These are phyloP conservation scores for Sarocladiaceae sp. DNA, from an alignment of 2,329 filamentous ascomycete genomes.

Conservation along the genomic window DNA sequence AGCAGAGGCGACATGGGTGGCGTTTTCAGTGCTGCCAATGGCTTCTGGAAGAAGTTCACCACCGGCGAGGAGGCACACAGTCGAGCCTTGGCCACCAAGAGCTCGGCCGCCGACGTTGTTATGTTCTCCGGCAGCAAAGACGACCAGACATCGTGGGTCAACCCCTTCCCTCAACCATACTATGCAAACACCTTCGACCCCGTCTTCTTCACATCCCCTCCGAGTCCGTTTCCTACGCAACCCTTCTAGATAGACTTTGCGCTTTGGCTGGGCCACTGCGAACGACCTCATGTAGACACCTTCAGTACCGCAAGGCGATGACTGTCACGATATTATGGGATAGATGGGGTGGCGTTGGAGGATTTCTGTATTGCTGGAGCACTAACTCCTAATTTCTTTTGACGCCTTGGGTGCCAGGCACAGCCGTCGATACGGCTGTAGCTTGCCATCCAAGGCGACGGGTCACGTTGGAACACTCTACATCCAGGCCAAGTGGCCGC, in stretches of 20 bases:
- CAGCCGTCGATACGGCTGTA: slow-evolving; percentile 24
- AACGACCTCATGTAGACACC: not conserved
- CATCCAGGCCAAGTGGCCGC: slow-evolving; percentile 1
- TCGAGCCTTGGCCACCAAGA: slow-evolving; percentile 80
- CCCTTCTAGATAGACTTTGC: no score
- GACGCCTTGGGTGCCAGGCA: slow-evolving; percentile 35
- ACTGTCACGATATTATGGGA: no score
- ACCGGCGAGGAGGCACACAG: slow-evolving; percentile 75
- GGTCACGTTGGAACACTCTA: slow-evolving; percentile 32
- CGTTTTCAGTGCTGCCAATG: slow-evolving; percentile 73
- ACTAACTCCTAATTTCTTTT: slow-evolving; percentile 14
- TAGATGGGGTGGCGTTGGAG: no score
- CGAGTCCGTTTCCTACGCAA: not conserved
- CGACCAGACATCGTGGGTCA: slow-evolving; percentile 79
- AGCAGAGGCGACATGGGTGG: slow-evolving; percentile 70
- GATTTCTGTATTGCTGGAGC: no score
- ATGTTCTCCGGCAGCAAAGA: slow-evolving; percentile 99
- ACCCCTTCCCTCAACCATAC: slow-evolving; percentile 19
- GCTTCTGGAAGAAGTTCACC: slow-evolving; percentile 84
- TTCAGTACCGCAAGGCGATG: slow-evolving; percentile 4
- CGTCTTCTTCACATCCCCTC: not conserved
- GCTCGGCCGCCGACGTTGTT: slow-evolving; percentile 87
- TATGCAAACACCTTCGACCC: slow-evolving; percentile 12
- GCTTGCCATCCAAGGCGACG: slow-evolving; percentile 39
- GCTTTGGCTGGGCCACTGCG: slow-evolving; percentile 4